A percentile compares a stretch with the other conserved stretches of the same genome.
Evolutionary conservation across 768 basidiomycete species (phyloP).

Genomic region (Tylopilus rubrobrunneus): DNA sequence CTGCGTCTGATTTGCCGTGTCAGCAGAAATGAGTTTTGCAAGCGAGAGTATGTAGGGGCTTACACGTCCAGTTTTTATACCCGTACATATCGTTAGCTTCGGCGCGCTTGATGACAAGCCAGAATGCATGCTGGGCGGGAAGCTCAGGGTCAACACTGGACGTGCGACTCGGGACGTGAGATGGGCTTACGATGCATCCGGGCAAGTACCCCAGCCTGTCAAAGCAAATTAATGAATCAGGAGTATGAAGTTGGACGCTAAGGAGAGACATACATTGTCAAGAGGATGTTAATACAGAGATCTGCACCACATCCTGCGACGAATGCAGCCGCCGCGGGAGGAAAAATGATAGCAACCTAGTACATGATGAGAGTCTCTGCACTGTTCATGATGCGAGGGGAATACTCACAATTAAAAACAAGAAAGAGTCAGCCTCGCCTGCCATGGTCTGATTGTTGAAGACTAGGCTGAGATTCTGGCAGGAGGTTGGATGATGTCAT

Average conservation of each 20-base stretch:
- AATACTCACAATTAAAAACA: conserved; percentile 13
- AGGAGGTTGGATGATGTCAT: conserved; percentile 23
- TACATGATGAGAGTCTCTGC: background rate
- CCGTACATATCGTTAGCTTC: conserved; percentile 60
- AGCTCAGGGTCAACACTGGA: background rate
- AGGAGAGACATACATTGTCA: conserved; percentile 62
- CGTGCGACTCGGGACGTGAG: background rate
- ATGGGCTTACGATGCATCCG: conserved; percentile 43
- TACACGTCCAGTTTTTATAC: conserved; percentile 22
- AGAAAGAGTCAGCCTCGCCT: conserved; percentile 1
- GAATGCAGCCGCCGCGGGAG: conserved; percentile 72
- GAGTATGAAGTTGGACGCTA: no score
- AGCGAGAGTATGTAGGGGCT: background rate
- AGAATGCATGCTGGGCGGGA: conserved; percentile 64
- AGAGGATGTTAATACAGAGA: conserved; percentile 72
- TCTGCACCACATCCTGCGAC: conserved; percentile 80
- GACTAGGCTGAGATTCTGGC: background rate
- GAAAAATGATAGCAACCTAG: conserved; percentile 73
- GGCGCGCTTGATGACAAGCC: conserved; percentile 81
- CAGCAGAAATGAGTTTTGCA: background rate
- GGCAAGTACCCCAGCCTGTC: conserved; percentile 71
- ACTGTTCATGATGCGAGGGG: background rate
- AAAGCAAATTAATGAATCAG: background rate
- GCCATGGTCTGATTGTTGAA: conserved; percentile 21
- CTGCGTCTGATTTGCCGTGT: conserved; percentile 8